Evolutionary conservation across 306 rosid genomes (phyloP).

Genomic region (Quercus ilex): DNA sequence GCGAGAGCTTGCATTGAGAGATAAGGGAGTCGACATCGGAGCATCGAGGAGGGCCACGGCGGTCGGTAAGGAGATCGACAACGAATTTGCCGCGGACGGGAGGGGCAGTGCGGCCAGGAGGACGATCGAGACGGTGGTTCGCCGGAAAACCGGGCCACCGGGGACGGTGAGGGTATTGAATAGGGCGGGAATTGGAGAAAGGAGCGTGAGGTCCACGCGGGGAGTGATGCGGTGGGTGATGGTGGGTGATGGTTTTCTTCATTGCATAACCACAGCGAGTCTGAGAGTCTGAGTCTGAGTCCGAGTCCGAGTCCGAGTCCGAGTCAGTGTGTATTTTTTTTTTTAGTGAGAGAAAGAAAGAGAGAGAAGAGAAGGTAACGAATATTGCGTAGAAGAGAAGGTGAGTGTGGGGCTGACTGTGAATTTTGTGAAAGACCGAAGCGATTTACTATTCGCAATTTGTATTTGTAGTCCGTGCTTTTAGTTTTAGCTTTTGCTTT

Average conservation of each 20-base stretch:
- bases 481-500: no score
- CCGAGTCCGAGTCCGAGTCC: no score
- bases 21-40: slow-evolving; percentile 35
- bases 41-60: neutral
- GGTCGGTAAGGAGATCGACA: slow-evolving; percentile 31
- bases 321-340: no score
- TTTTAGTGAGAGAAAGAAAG: neutral
- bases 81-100: slow-evolving; percentile 29
- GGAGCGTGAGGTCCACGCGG: neutral
- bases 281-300: no score
- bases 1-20: slow-evolving; percentile 29
- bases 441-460: no score
- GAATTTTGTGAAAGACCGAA: no score
- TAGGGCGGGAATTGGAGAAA: neutral
- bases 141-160: slow-evolving; percentile 4
- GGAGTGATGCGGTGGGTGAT: neutral
- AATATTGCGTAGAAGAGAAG: neutral
- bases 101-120: slow-evolving; percentile 12
- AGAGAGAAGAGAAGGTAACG: neutral
- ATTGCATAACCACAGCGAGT: slow-evolving; percentile 13
- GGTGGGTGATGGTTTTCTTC: slow-evolving; percentile 21
- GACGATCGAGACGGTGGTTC: slow-evolving; percentile 8
- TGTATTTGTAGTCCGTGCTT: no score
- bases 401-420: neutral
- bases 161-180: neutral